Evolutionary conservation across 75 land plant genomes (phyloP).

Genomic region (Adiantum capillusveneris): DNA sequence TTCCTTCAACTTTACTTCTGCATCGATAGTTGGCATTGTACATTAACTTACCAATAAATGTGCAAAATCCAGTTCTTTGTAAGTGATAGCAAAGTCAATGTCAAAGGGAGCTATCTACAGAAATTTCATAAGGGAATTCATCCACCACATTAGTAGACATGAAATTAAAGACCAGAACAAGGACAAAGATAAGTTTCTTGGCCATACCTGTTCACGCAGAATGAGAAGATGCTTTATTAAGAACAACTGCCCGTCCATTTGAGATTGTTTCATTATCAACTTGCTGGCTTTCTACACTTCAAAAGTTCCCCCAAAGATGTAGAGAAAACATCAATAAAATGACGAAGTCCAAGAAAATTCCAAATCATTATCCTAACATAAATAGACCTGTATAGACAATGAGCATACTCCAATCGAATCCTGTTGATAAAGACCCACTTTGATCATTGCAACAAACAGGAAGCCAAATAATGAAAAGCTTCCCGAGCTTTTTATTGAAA

Average conservation of each 20-base stretch:
- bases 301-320: too few relatives aligned
- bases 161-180: too few relatives aligned
- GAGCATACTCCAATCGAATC: slow-evolving; percentile 88
- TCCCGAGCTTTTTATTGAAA: neutral
- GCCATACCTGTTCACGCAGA: slow-evolving; percentile 84
- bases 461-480: neutral
- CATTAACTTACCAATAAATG: slow-evolving; percentile 78
- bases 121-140: neutral
- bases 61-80: slow-evolving; percentile 98
- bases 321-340: too few relatives aligned
- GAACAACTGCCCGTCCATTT: slow-evolving; percentile 96
- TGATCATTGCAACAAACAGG: neutral
- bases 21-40: too few relatives aligned
- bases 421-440: slow-evolving; percentile 23
- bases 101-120: slow-evolving; percentile 95
- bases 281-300: slow-evolving; percentile 72
- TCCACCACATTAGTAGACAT: neutral
- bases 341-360: too few relatives aligned
- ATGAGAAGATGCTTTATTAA: slow-evolving; percentile 91
- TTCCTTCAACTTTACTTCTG: too few relatives aligned
- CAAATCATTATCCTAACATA: too few relatives aligned
- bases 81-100: slow-evolving; percentile 94
- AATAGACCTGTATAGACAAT: slow-evolving; percentile 67
- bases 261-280: slow-evolving; percentile 56
- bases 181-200: too few relatives aligned